These are phyloP conservation scores for Perkinsus marinus DNA, from an alignment of 169 alveolate genomes.

Conservation along the genomic window DNA sequence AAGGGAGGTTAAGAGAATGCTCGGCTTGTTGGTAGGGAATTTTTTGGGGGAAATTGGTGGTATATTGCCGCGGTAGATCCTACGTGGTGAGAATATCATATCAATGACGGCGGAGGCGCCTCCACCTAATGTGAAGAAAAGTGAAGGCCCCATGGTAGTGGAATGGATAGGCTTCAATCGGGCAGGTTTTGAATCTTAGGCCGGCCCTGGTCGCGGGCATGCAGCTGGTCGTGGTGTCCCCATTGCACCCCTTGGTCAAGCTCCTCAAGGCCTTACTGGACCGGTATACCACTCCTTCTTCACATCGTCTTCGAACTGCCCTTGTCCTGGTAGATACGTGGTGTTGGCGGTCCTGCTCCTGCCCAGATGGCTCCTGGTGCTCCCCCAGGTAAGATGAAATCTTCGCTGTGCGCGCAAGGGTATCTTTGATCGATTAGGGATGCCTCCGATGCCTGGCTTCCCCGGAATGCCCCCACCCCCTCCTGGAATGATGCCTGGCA, in stretches of 20 bases:
- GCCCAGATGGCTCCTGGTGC: constrained; percentile 29
- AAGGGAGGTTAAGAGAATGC: constrained; percentile 78
- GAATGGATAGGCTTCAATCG: neutral
- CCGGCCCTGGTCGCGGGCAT: neutral
- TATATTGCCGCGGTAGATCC: neutral
- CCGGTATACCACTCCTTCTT: constrained; percentile 29
- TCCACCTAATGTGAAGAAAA: constrained; percentile 45
- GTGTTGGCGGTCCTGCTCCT: constrained; percentile 41
- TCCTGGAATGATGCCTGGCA: neutral
- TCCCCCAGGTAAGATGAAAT: neutral
- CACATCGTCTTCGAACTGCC: constrained; percentile 21
- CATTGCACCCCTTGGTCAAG: neutral
- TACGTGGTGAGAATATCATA: constrained; percentile 88
- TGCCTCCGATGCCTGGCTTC: neutral
- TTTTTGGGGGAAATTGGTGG: neutral
- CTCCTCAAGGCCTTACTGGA: constrained; percentile 30
- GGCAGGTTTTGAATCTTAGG: neutral
- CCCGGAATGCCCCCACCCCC: neutral
- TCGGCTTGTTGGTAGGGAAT: constrained; percentile 70
- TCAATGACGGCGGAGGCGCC: constrained; percentile 91
- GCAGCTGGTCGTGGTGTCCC: neutral
- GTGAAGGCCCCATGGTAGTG: neutral
- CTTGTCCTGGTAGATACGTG: constrained; percentile 31
- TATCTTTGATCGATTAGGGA: neutral
- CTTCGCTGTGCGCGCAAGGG: too few relatives aligned